phyloP scores from a whole-genome alignment of 192 early-diverging fungal genomes.

The Ambispora gerdemannii region DNA sequence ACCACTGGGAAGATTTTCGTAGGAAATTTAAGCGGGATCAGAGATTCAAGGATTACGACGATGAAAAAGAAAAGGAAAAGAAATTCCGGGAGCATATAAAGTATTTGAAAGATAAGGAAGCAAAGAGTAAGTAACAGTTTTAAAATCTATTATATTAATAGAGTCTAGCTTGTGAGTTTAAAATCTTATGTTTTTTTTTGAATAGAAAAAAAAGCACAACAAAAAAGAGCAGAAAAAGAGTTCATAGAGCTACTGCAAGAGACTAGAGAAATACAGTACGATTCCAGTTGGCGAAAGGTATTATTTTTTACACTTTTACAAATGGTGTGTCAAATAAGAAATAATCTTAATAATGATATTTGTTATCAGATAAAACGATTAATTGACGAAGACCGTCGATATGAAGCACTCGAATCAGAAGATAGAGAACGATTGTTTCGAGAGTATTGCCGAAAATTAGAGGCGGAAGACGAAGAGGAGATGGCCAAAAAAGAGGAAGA shows the following conservation, averaged over 20 bases:
- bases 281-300: slow-evolving; percentile 63
- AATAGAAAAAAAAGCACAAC: slow-evolving; percentile 41
- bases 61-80: slow-evolving; percentile 58
- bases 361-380: slow-evolving; percentile 45
- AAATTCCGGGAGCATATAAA: slow-evolving; percentile 66
- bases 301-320: background rate
- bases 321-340: too few relatives aligned
- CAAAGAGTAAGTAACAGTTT: slow-evolving; percentile 28
- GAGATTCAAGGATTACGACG: slow-evolving; percentile 53
- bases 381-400: slow-evolving; percentile 66
- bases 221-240: slow-evolving; percentile 43
- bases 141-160: too few relatives aligned
- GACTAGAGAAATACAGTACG: slow-evolving; percentile 51
- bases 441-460: slow-evolving; percentile 54
- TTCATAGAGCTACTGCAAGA: slow-evolving; percentile 60
- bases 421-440: slow-evolving; percentile 69
- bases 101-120: slow-evolving; percentile 34
- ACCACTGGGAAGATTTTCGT: slow-evolving; percentile 71
- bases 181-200: slow-evolving; percentile 7
- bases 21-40: slow-evolving; percentile 66
- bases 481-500: slow-evolving; percentile 21
- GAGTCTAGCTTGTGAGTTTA: background rate
- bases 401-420: slow-evolving; percentile 56
- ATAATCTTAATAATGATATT: background rate
- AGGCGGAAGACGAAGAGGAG: slow-evolving; percentile 37